These are phyloP conservation scores for Erythrobasidium hasegawianum DNA, from an alignment of 1,284 basidiomycete genomes.

Conservation along the genomic window DNA sequence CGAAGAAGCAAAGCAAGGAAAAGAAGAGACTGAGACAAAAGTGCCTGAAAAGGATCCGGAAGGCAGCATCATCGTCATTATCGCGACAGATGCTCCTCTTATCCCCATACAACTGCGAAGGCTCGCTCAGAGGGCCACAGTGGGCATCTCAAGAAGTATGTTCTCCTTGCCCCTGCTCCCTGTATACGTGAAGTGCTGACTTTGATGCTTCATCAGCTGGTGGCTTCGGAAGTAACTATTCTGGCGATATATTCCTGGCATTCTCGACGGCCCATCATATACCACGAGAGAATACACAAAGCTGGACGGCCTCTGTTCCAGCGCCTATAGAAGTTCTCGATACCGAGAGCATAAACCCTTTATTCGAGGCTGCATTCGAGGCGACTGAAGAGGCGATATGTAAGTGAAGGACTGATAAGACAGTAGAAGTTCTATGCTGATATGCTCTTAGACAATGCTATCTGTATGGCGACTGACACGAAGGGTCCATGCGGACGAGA, in stretches of 20 bases:
- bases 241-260: conserved; percentile 43
- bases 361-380: conserved; percentile 40
- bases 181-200: background rate
- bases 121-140: conserved; percentile 38
- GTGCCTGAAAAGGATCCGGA: conserved; percentile 31
- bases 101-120: conserved; percentile 40
- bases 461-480: conserved; percentile 32
- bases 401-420: no score
- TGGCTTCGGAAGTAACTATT: conserved; percentile 36
- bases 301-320: conserved; percentile 33
- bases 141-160: conserved; percentile 38
- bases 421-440: background rate
- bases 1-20: conserved; percentile 31
- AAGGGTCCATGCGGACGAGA: conserved; percentile 24
- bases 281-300: conserved; percentile 23
- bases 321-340: conserved; percentile 35
- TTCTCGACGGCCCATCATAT: conserved; percentile 38
- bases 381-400: conserved; percentile 40
- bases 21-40: background rate
- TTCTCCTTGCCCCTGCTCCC: background rate
- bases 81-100: conserved; percentile 43
- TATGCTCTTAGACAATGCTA: conserved; percentile 18
- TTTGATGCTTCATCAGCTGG: conserved; percentile 4
- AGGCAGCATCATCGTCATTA: conserved; percentile 39
- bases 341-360: conserved; percentile 37